Conservation (phyloP, 139 green algal species). For the Ettlia oleoabundans region DNA sequence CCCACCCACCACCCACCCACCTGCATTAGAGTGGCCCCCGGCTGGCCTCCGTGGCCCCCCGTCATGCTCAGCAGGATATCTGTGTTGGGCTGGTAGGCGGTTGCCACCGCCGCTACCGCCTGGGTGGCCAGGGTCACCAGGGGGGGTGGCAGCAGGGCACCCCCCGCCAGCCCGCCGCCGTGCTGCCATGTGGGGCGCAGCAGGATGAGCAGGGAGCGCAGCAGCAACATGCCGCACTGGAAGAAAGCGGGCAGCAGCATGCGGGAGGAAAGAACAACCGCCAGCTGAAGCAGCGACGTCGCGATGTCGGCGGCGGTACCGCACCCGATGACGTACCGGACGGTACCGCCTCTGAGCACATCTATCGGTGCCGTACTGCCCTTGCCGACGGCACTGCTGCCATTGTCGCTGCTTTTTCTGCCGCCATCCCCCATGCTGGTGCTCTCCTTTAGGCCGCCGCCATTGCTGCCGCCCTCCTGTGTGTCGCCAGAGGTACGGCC, state of each 20-base stretch:
- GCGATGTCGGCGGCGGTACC: constrained; percentile 18
- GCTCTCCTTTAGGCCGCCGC: no score
- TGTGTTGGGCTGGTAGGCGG: constrained; percentile 18
- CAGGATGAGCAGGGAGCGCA: constrained; percentile 31
- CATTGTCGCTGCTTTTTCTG: no score
- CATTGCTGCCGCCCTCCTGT: no score
- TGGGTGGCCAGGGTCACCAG: not conserved
- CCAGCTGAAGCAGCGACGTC: constrained; percentile 16
- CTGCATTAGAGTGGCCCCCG: constrained; percentile 8
- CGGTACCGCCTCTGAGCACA: not conserved
- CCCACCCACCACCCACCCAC: no score
- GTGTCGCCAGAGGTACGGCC: not conserved
- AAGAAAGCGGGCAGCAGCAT: constrained; percentile 37
- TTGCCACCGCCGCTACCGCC: not conserved
- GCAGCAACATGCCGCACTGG: constrained; percentile 35
- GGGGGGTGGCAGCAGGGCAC: constrained; percentile 18
- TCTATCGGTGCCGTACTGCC: not conserved
- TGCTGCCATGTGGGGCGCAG: constrained; percentile 29
- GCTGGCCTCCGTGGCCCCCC: not conserved
- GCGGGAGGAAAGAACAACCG: constrained; percentile 8
- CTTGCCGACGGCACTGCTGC: not conserved
- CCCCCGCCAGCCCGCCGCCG: not conserved
- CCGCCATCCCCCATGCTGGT: no score
- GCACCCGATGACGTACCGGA: not conserved
- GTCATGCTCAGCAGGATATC: constrained; percentile 16